Evolutionary conservation across 1,139 yeast species (phyloP).

Genomic region (Pichia sp.): DNA sequence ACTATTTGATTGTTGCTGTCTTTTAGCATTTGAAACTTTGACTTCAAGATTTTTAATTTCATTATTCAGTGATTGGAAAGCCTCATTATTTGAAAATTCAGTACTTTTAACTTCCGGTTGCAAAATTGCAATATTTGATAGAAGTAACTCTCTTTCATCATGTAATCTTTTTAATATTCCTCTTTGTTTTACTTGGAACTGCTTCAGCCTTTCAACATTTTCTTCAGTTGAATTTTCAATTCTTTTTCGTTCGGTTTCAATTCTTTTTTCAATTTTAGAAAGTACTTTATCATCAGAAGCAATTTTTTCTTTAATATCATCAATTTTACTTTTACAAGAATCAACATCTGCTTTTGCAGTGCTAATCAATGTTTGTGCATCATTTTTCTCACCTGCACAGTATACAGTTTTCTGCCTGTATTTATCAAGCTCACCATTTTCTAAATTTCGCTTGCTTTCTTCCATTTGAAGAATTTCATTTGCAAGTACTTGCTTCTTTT

Average conservation of each 20-base stretch:
- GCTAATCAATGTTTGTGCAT: conserved; percentile 1
- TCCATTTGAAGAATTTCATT: conserved; percentile 1
- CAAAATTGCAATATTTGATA: conserved; percentile 8
- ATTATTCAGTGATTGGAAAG: conserved; percentile 35
- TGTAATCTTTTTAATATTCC: conserved; percentile 14
- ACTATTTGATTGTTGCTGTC: conserved; percentile 10
- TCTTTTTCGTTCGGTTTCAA: conserved; percentile 25
- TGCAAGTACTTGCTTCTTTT: neutral
- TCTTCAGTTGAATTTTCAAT: conserved; percentile 20
- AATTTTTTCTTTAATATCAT: conserved; percentile 5
- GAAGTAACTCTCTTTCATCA: conserved; percentile 6
- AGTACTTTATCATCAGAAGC: conserved; percentile 13
- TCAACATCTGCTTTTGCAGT: conserved; percentile 14
- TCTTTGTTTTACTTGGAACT: conserved; percentile 14
- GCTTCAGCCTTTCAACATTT: conserved; percentile 15
- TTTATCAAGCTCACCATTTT: conserved; percentile 7
- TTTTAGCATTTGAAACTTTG: conserved; percentile 12
- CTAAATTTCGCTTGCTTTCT: neutral
- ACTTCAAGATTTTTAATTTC: conserved; percentile 36
- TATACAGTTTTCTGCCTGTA: neutral
- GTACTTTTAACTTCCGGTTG: conserved; percentile 23
- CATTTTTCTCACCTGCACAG: conserved; percentile 15
- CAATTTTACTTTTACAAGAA: conserved; percentile 5
- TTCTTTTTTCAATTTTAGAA: conserved; percentile 21
- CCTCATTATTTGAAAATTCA: conserved; percentile 15